These are phyloP conservation scores for Geranomyces michiganensis DNA, from an alignment of 192 early-diverging fungal species.

Conservation along the genomic window DNA sequence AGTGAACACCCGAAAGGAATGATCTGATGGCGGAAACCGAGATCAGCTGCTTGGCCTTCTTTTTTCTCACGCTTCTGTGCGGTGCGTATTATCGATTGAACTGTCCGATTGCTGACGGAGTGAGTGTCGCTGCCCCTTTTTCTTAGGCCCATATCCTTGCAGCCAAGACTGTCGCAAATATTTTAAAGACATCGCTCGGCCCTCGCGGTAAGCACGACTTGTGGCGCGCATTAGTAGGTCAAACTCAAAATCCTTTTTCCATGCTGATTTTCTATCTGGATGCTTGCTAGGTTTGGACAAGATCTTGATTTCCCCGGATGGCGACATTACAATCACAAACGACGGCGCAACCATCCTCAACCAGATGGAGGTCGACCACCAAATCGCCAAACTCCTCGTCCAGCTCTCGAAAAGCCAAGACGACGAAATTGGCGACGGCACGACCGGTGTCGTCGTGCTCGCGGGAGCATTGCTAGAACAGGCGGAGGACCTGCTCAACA, in stretches of 20 bases:
- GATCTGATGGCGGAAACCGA: no score
- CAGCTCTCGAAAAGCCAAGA: conserved; percentile 98
- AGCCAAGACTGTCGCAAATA: conserved; percentile 94
- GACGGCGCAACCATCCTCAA: conserved; percentile 98
- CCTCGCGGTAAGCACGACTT: conserved; percentile 81
- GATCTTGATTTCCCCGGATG: conserved; percentile 98
- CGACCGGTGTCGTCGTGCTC: conserved; percentile 98
- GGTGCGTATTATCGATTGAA: no score
- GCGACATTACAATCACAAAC: conserved; percentile 99
- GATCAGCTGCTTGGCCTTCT: no score
- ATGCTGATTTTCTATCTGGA: conserved; percentile 6
- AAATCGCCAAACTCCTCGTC: conserved; percentile 97
- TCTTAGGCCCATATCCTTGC: conserved; percentile 95
- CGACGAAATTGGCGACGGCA: conserved; percentile 99
- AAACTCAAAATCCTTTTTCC: no score
- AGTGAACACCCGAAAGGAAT: no score
- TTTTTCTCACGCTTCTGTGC: no score
- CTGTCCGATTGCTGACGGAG: no score
- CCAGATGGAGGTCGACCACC: conserved; percentile 99
- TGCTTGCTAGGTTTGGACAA: conserved; percentile 86
- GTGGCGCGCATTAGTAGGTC: no score
- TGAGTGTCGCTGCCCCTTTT: conserved; percentile 2
- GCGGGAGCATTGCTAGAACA: conserved; percentile 98
- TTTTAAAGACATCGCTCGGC: conserved; percentile 97
- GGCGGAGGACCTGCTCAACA: conserved; percentile 90